Conservation (phyloP, 169 alveolate species). For the Plasmodium gonderi region DNA sequence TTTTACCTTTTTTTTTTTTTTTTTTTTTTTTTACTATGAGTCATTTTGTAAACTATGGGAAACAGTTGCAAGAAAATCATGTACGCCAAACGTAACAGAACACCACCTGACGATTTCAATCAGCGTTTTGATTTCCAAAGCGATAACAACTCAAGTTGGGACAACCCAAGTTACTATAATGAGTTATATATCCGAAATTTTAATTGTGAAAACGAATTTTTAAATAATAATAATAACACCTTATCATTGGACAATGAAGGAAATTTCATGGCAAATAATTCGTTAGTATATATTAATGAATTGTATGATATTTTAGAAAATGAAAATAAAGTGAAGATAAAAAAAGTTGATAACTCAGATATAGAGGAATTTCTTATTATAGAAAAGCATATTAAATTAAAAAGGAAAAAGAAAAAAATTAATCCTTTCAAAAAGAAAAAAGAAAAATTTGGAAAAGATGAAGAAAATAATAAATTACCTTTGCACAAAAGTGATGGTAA, state of each 20-base stretch:
- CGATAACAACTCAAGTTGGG: constrained; percentile 8
- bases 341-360: constrained; percentile 57
- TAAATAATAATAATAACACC: neutral
- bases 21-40: no score
- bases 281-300: constrained; percentile 28
- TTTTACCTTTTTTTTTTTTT: no score
- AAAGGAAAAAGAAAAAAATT: constrained; percentile 15
- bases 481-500: neutral
- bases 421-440: neutral
- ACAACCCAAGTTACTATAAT: neutral
- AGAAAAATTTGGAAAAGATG: neutral
- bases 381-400: constrained; percentile 22
- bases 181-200: constrained; percentile 15
- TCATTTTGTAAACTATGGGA: constrained; percentile 40
- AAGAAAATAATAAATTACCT: neutral
- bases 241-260: neutral
- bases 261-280: neutral
- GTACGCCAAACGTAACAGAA: neutral
- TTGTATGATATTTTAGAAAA: constrained; percentile 33
- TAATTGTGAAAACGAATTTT: neutral
- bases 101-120: neutral
- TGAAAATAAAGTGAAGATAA: constrained; percentile 40
- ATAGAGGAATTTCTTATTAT: constrained; percentile 54
- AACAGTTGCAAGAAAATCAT: constrained; percentile 49
- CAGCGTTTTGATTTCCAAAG: constrained; percentile 5